phyloP scores from a whole-genome alignment of 2,329 filamentous ascomycete species.

The Dactylellina leptospora region DNA sequence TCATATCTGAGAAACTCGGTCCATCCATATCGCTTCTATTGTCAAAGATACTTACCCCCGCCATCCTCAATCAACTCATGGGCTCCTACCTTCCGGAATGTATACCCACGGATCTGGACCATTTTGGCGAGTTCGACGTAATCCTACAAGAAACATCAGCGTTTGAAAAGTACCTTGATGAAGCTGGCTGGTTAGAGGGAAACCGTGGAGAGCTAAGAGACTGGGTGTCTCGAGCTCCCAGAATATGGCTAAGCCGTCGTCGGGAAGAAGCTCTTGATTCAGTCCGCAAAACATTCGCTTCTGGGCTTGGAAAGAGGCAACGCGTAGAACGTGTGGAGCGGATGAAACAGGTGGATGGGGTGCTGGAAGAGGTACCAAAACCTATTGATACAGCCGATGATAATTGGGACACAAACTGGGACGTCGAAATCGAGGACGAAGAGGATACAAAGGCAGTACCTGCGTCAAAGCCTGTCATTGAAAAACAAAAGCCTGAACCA shows the following conservation, averaged over 20 bases:
- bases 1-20: conserved; percentile 66
- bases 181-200: conserved; percentile 67
- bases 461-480: conserved; percentile 41
- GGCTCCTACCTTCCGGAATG: conserved; percentile 77
- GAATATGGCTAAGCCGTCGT: conserved; percentile 85
- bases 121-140: conserved; percentile 75
- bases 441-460: conserved; percentile 61
- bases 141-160: conserved; percentile 71
- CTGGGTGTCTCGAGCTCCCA: conserved; percentile 82
- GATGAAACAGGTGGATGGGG: conserved; percentile 72
- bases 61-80: conserved; percentile 74
- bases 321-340: conserved; percentile 85
- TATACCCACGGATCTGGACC: conserved; percentile 77
- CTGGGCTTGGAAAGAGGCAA: conserved; percentile 72
- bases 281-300: conserved; percentile 74
- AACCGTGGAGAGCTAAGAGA: conserved; percentile 71
- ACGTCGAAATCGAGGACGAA: conserved; percentile 78
- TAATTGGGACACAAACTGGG: conserved; percentile 71
- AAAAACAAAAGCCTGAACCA: conserved; percentile 48
- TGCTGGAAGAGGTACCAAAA: conserved; percentile 26
- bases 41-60: conserved; percentile 74
- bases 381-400: conserved; percentile 61
- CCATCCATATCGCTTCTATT: conserved; percentile 65
- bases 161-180: conserved; percentile 72
- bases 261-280: conserved; percentile 80